A percentile compares a stretch with the other conserved stretches of the same genome.
Evolutionary conservation across 805 yeast species (phyloP).

Genomic region (Priceomyces melissophilus): DNA sequence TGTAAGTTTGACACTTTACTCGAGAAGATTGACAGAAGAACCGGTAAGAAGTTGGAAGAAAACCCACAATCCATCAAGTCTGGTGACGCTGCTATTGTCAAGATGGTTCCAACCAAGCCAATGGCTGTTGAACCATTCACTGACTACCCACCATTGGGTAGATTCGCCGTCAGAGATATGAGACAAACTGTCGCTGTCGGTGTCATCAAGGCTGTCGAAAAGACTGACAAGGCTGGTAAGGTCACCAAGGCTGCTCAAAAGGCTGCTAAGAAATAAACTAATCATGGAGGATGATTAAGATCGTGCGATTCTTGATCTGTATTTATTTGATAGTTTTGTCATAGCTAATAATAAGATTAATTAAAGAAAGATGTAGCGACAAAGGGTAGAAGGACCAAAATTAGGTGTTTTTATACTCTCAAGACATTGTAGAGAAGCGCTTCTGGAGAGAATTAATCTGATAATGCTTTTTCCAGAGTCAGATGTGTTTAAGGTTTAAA

Average conservation of each 20-base stretch:
- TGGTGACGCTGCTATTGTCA: conserved; percentile 39
- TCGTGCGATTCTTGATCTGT: no score
- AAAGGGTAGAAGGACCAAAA: no score
- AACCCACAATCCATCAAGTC: conserved; percentile 35
- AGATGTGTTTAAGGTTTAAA: no score
- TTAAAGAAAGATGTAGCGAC: no score
- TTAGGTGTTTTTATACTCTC: no score
- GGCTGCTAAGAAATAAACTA: conserved; percentile 45
- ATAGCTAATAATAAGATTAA: no score
- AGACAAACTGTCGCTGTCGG: conserved; percentile 99
- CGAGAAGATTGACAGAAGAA: conserved; percentile 84
- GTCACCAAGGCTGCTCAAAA: conserved; percentile 47
- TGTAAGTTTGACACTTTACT: conserved; percentile 78
- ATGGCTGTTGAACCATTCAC: conserved; percentile 44
- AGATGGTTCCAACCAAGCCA: conserved; percentile 43
- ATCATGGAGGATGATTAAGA: conserved; percentile 1
- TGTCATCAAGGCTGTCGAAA: conserved; percentile 77
- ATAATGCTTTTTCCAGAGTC: no score
- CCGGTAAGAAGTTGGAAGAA: conserved; percentile 34
- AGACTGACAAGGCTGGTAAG: conserved; percentile 48
- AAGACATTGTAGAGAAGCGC: no score
- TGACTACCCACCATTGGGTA: conserved; percentile 45
- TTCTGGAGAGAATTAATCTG: no score
- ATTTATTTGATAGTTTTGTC: no score
- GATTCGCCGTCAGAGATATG: conserved; percentile 91